These are phyloP conservation scores for Aspergillus pseudoviridinutans DNA, from an alignment of 2,329 filamentous ascomycete species.

Conservation along the genomic window DNA sequence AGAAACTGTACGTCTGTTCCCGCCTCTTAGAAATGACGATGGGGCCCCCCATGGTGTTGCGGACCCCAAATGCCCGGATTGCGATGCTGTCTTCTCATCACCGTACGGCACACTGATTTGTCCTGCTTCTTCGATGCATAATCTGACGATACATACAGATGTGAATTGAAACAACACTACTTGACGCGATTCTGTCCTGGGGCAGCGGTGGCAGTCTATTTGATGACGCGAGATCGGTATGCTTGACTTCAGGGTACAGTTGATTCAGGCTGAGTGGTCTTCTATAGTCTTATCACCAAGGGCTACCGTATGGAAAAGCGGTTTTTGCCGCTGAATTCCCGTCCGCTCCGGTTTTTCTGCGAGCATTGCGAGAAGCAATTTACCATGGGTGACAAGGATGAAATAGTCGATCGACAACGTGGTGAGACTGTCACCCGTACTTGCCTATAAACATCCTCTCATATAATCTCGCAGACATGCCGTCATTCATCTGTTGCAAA, in stretches of 20 bases:
- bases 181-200: constrained; percentile 27
- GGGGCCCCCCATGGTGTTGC: constrained; percentile 14
- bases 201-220: constrained; percentile 25
- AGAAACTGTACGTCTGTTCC: constrained; percentile 25
- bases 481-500: constrained; percentile 15
- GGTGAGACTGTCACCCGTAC: constrained; percentile 7
- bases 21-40: constrained; percentile 24
- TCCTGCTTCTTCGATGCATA: neutral
- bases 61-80: constrained; percentile 25
- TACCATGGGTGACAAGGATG: constrained; percentile 15
- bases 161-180: constrained; percentile 25
- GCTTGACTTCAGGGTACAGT: neutral
- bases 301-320: constrained; percentile 30
- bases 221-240: constrained; percentile 31
- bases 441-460: neutral
- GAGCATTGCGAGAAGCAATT: constrained; percentile 23
- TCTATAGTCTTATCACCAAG: constrained; percentile 25
- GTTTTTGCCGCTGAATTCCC: constrained; percentile 22
- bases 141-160: constrained; percentile 12
- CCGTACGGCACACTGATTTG: constrained; percentile 11
- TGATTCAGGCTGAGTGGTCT: neutral
- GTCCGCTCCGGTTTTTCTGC: constrained; percentile 25
- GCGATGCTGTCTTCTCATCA: constrained; percentile 28
- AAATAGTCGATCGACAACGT: constrained; percentile 14
- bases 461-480: constrained; percentile 9